Evolutionary conservation across 495 filamentous ascomycete species (phyloP), one percentile per base, ranked within the genome.

Genomic region (Lindgomyces ingoldianus): DNA sequence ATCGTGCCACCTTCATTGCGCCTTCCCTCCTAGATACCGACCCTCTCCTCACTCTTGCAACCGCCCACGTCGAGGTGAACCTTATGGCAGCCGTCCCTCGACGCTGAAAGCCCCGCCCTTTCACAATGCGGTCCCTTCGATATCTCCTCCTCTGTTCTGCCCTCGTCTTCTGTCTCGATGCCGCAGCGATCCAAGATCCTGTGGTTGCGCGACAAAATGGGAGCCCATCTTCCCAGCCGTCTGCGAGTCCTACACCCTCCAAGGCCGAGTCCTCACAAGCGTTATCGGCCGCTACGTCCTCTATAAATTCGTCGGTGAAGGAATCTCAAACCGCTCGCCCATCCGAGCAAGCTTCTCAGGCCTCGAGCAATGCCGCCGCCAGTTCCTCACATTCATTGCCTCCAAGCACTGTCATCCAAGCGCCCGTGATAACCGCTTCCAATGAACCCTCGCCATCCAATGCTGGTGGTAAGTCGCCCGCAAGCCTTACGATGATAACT

Each of bases 61-160:
- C 48, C 62, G 25, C 22, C 26, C 42, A 30, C 53, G 27, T 24
- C 22, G 9, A 49, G 3, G 19, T 26, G 24, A 50, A 53, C n/a
- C 45, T 27, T 47, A 69, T 69, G 66, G 66, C 61, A 30, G 33
- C 44, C n/a, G 61, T 42, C 44, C 29, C 41, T 39, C 16, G 25
- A 30, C 33, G 39, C 24, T 62, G 41, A 66, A 54, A 8, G 24
- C 12, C 47, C 44, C 33, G 26, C 41, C 18, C 3, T 2, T 36
- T 29, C 58, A 50, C 59, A 22, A 65, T 70, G 67, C 57, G 62
- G 12, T 66, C 62, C 56, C 46, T 25, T 51, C 49, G 48, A 18
- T 51, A 58, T 60, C 53, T 64, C 11, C 21, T 64, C 26, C 21
- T 50, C 29, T n/a, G n/a, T 33, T 45, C 67, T 44, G 58, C 51